Evolutionary conservation across 169 alveolate species (phyloP), one percentile per base, ranked within the genome.

Genomic region (Babesia gibsoni): DNA sequence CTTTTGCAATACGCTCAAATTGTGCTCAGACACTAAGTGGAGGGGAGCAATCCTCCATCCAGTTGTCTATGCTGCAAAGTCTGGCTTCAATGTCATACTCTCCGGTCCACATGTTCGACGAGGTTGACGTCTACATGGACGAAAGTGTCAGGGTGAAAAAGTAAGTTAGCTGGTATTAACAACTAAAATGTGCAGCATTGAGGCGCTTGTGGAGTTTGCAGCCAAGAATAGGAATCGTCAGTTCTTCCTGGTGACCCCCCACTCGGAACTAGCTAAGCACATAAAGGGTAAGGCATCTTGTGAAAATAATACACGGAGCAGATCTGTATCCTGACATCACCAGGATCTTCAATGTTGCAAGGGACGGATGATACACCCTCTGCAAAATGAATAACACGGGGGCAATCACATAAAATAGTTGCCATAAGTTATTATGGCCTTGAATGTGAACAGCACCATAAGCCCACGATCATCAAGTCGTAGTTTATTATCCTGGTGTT

Each of bases 31-130:
- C 87, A 5, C 74, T 78, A 20, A 67, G 82, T 53, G 87, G 87
- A 0, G 87, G 87, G n/a, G 87, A 78, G 42, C 81, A 67, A 52
- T 78, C 87, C 5, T 48, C 82, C 25, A 78, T 78, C 52, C 87
- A 78, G 58, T 69, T 78, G 14, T 78, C 87, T 45, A 66, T 78
- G 81, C 52, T 78, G 20, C 87, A 78, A 33, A 78, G 87, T 53
- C 32, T 78, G 52, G 87, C 87, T 6, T 20, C 82, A 16, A 67
- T 78, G 8, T 57, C 87, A 12, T 78, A 23, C 33, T 78, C 87
- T 7, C 87, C 87, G 36, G 48, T 78, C 27, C 87, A 78, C 72
- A 67, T 78, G 75, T 78, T 78, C 37, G 87, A 78, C 75, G 87
- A 78, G 30, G 65, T 78, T 8, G 87, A 78, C 48, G 87, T 78